A percentile compares a stretch with the other conserved stretches of the same genome.
Conservation (phyloP, 208 protist species). For the Acanthamoeba healyi region DNA sequence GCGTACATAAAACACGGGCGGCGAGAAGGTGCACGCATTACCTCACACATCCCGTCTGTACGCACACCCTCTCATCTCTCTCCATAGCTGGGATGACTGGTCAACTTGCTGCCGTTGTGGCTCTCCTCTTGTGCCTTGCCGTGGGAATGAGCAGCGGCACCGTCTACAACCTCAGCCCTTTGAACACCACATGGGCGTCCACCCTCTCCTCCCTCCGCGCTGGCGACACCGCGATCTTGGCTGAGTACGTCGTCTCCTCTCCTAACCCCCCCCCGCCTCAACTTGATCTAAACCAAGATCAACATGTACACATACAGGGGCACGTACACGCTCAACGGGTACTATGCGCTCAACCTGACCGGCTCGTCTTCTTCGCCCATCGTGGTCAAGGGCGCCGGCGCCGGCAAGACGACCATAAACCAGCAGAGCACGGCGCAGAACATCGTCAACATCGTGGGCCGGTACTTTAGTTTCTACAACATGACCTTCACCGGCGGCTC, state of each 20-base stretch:
- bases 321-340: not conserved
- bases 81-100: no score
- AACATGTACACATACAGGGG: no score
- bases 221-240: not conserved
- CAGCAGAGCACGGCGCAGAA: not conserved
- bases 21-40: no score
- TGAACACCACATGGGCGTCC: not conserved
- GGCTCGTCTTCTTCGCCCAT: not conserved
- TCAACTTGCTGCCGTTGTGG: no score
- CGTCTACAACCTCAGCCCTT: conserved; percentile 10
- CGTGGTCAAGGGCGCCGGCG: not conserved
- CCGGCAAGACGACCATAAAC: not conserved
- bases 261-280: no score
- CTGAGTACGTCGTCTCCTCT: not conserved
- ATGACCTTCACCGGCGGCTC: conserved; percentile 27
- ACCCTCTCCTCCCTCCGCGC: not conserved
- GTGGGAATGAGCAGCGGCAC: not conserved
- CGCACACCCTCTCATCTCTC: no score
- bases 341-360: not conserved
- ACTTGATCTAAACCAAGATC: no score
- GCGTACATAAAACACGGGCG: no score
- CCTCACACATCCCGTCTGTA: no score
- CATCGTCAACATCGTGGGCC: not conserved
- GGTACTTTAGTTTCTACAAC: conserved; percentile 22
- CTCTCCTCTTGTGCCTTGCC: not conserved